Evolutionary conservation across 1,139 yeast genomes (phyloP), one percentile per base, ranked within the genome.

Genomic region (Pichia sp.): DNA sequence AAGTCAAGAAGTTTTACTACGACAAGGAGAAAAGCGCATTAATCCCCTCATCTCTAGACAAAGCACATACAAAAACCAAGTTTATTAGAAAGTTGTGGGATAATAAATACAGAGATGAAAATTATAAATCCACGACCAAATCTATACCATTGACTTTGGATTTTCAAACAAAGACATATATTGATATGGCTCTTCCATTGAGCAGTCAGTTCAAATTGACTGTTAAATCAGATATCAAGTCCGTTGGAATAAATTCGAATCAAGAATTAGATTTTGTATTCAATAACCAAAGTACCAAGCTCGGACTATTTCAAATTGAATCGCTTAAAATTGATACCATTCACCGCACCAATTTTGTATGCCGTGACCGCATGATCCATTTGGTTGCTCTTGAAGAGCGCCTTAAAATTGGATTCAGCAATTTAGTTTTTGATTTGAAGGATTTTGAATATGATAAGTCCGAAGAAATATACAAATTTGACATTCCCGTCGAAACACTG

Each of bases 51-150:
- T 54, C 56, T 4, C 37, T 54, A 11, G 48, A 39, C 11, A 44
- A 43, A 23, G 39, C 49, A 4, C 56, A 55, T 39, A 45, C 42
- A 23, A 49, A 47, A 26, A 51, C 58, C 4, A 51, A 55, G 44
- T 50, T 52, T 16, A 45, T 56, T 2, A 44, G 58, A 33, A 32
- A 50, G 26, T 37, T 56, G 2, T 56, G 56, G 55, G 49, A 55
- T 44, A 39, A 41, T 26, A 46, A 52, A 38, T 56, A 55, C 33
- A 52, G 47, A 33, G 6, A 34, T 16, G 48, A 49, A 27, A 51
- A 45, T 31, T 51, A 48, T 41, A 37, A 28, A 4, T 43, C 40
- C 5, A 43, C 43, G n/a, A 46, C 51, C 2, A 44, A 49, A 35
- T 29, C 44, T 23, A 42, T 49, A 23, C 48, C 48, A 10, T 2